Base-by-base conservation (phyloP, 352 stramenopile genomes). In the Pythium sukuiense region DNA sequence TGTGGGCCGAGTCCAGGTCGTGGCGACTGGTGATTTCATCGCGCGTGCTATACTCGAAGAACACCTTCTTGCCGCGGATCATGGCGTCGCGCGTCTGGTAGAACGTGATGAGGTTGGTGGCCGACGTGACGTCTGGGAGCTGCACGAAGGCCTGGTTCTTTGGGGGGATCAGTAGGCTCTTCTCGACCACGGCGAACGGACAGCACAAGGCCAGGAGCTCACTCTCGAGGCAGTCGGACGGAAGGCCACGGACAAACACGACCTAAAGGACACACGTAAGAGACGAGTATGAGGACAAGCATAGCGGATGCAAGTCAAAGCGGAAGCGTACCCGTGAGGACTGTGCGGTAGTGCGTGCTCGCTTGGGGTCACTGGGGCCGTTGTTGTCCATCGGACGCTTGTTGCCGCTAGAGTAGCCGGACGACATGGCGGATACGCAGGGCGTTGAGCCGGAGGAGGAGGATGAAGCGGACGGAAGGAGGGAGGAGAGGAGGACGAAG, bases 141-240 rank as follows among this genome's bases (percentile, higher is more conserved):
- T 94, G 83, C 43, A 94, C 82, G 69, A 94, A 92, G 35, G 86
- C 86, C 68, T 92, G 80, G 67, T 78, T 79, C 65, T 92, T 92
- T 20, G 84, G 77, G 16, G 82, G 76, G 61, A 91, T 86, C 70
- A 94, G 66, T 24, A 92, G 70, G 55, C 77, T 76, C 65, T 94
- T 94, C 63, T 94, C 86, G 9, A 94, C 86, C 2, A 90, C 80
- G 12, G 86, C 83, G 61, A 94, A 94, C 4, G 86, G 86, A 32
- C 81, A 91, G 63, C 84, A 92, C 33, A 94, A 76, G 46, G 86
- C 86, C 27, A 94, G 79, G 29, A 94, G 76, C 60, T 94, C 86
- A 55, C 83, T 92, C 64, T 94, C 86, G 29, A 94, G 74, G 64
- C 86, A 94, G 62, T 94, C 86, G 27, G 74, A 63, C 8, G 86